A percentile compares a stretch with the other conserved stretches of the same genome.
Evolutionary conservation across 805 yeast species (phyloP).

Genomic region (Candida orba): DNA sequence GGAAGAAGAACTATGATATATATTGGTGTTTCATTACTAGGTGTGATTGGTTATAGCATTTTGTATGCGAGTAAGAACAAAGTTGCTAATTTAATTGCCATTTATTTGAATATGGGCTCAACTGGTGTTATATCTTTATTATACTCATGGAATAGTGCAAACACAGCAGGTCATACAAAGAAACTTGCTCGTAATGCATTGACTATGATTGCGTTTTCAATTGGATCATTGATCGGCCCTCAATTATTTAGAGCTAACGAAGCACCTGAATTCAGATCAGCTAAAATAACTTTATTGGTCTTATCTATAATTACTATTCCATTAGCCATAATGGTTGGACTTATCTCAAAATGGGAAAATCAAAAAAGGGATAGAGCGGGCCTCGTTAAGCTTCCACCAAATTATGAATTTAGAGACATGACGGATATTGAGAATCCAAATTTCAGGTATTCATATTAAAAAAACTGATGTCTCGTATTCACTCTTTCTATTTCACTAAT

Average conservation of each 20-base stretch:
- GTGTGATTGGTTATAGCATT: slow-evolving; percentile 44
- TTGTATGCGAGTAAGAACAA: slow-evolving; percentile 32
- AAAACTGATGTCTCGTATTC: too few species aligned
- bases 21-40: slow-evolving; percentile 35
- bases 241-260: slow-evolving; percentile 47
- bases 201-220: slow-evolving; percentile 52
- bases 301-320: slow-evolving; percentile 43
- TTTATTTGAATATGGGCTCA: slow-evolving; percentile 47
- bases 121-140: slow-evolving; percentile 50
- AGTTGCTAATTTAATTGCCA: slow-evolving; percentile 41
- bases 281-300: slow-evolving; percentile 48
- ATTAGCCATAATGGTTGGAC: slow-evolving; percentile 35
- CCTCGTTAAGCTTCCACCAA: slow-evolving; percentile 25
- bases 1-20: slow-evolving; percentile 32
- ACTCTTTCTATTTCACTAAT: not conserved
- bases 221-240: slow-evolving; percentile 58
- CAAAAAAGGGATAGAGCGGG: slow-evolving; percentile 36
- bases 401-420: slow-evolving; percentile 45
- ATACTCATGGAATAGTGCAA: slow-evolving; percentile 55
- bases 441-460: slow-evolving; percentile 40
- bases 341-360: slow-evolving; percentile 43
- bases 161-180: slow-evolving; percentile 58
- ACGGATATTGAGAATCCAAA: slow-evolving; percentile 53
- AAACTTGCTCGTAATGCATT: slow-evolving; percentile 45
- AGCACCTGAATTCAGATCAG: slow-evolving; percentile 49